A percentile compares a stretch with the other conserved stretches of the same genome.
These are phyloP conservation scores for Trifolium pratense DNA, from an alignment of 306 rosid species.

Conservation along the genomic window DNA sequence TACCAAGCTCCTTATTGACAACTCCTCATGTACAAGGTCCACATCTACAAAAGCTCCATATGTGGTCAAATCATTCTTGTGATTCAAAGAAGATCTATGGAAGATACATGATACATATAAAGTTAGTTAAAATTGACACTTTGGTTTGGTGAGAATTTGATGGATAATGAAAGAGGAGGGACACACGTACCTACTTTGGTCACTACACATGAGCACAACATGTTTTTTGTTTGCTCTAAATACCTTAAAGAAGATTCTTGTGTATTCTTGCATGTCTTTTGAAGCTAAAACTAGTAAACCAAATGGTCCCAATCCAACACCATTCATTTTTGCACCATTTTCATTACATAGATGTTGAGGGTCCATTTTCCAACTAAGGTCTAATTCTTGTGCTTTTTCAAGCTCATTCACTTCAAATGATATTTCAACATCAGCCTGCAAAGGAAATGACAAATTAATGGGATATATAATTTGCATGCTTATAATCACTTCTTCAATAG, in stretches of 20 bases:
- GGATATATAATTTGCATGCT: slow-evolving; percentile 10
- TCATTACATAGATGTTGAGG: slow-evolving; percentile 59
- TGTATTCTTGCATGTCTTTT: slow-evolving; percentile 62
- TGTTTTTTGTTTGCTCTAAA: slow-evolving; percentile 47
- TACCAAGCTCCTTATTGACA: slow-evolving; percentile 66
- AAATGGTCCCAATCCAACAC: slow-evolving; percentile 68
- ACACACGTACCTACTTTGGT: slow-evolving; percentile 46
- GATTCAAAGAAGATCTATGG: slow-evolving; percentile 46
- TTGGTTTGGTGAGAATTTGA: slow-evolving; percentile 22
- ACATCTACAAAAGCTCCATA: slow-evolving; percentile 55
- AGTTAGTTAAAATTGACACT: slow-evolving; percentile 1
- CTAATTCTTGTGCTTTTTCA: slow-evolving; percentile 50
- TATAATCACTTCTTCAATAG: slow-evolving; percentile 20
- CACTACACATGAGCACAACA: slow-evolving; percentile 62
- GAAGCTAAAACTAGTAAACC: slow-evolving; percentile 71
- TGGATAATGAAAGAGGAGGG: slow-evolving; percentile 26
- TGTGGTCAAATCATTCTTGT: slow-evolving; percentile 37
- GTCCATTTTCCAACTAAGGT: slow-evolving; percentile 51
- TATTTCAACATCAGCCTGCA: slow-evolving; percentile 76
- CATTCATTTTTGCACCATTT: slow-evolving; percentile 48
- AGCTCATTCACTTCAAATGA: slow-evolving; percentile 57
- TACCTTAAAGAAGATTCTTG: slow-evolving; percentile 62
- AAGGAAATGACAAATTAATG: not conserved
- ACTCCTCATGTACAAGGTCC: slow-evolving; percentile 43
- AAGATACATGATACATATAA: not conserved